phyloP scores from a whole-genome alignment of 2,329 filamentous ascomycete genomes.

The Xylariaceae sp. region DNA sequence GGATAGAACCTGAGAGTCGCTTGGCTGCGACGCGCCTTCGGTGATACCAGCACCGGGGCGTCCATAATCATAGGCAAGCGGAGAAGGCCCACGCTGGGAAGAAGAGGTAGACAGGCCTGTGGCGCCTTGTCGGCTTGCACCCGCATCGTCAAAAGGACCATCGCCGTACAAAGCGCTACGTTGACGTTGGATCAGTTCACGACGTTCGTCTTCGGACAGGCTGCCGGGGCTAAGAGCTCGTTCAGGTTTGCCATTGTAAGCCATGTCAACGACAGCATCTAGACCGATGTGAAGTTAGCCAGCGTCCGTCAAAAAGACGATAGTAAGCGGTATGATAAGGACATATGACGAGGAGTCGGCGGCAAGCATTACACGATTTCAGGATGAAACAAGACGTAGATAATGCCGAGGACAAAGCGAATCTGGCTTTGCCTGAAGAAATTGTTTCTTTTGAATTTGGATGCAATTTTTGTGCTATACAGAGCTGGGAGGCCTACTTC shows the following conservation, averaged over 20 bases:
- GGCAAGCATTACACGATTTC: slow-evolving; percentile 28
- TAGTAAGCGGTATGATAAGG: slow-evolving; percentile 20
- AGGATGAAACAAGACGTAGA: slow-evolving; percentile 29
- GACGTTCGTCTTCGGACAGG: slow-evolving; percentile 93
- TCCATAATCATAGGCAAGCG: slow-evolving; percentile 65
- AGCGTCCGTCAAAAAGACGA: slow-evolving; percentile 20
- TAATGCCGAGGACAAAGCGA: slow-evolving; percentile 25
- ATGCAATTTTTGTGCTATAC: slow-evolving; percentile 55
- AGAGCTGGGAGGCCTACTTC: slow-evolving; percentile 86
- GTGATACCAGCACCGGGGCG: slow-evolving; percentile 35
- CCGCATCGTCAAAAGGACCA: slow-evolving; percentile 62
- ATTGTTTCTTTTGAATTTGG: slow-evolving; percentile 36
- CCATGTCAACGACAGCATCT: slow-evolving; percentile 48
- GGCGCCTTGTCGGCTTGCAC: slow-evolving; percentile 57
- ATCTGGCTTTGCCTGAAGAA: slow-evolving; percentile 28
- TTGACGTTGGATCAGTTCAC: slow-evolving; percentile 92
- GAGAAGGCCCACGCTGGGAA: slow-evolving; percentile 70
- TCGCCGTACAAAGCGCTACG: slow-evolving; percentile 91
- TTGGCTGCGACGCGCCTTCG: slow-evolving; percentile 41
- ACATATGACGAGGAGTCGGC: slow-evolving; percentile 23
- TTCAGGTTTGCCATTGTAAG: slow-evolving; percentile 65
- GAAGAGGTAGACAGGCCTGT: slow-evolving; percentile 59
- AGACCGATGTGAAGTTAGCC: slow-evolving; percentile 37
- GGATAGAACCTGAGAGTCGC: slow-evolving; percentile 50
- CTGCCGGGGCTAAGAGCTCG: slow-evolving; percentile 75